Evolutionary conservation across 2,329 filamentous ascomycete genomes (phyloP), one percentile per base, ranked within the genome.

Genomic region (Ilyonectria robusta): DNA sequence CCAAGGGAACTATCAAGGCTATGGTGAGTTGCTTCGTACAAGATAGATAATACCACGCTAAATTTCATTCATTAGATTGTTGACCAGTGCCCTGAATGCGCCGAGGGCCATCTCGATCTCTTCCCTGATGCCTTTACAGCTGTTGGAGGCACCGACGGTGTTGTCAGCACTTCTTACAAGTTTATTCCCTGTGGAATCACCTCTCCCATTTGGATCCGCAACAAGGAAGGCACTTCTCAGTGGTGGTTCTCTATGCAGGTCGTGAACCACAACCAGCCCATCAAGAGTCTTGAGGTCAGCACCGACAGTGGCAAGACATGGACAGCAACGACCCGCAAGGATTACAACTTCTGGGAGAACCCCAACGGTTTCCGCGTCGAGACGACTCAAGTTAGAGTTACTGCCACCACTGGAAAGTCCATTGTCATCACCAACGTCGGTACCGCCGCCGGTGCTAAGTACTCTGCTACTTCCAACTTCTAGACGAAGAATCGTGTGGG

Each of bases 281-380:
- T 92, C 46, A 73, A 81, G 61, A 83, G 81, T 68, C 82, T 92
- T 21, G 89, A 92, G 71, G 89, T 92, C 65, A 89, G 86, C 66
- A 88, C 84, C 19, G 86, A 92, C 73, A 84, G 86, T 9, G 89
- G 89, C n/a, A 83, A 72, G 58, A 87, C 86, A 11, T 92, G 89
- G 89, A 78, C 85, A 76, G 55, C 76, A 17, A 91, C 89, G 0
- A 82, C 80, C 2, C 82, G 90, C 51, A 78, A 83, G 60, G 78
- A 81, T 26, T 89, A 89, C 77, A 88, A 92, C 83, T 92, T 85
- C 80, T 92, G 91, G 50, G 85, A 91, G 82, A 84, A 89, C 71
- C 65, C 80, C 0, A 81, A 83, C 65, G 90, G 90, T 0, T 90
- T 89, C 72, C 87, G 88, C 1, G 84, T 83, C 0, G 78, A 82